A percentile compares a stretch with the other conserved stretches of the same genome.
These are phyloP conservation scores for Oryza brachyantha DNA, from an alignment of 176 grass and related monocot genomes.

Conservation along the genomic window DNA sequence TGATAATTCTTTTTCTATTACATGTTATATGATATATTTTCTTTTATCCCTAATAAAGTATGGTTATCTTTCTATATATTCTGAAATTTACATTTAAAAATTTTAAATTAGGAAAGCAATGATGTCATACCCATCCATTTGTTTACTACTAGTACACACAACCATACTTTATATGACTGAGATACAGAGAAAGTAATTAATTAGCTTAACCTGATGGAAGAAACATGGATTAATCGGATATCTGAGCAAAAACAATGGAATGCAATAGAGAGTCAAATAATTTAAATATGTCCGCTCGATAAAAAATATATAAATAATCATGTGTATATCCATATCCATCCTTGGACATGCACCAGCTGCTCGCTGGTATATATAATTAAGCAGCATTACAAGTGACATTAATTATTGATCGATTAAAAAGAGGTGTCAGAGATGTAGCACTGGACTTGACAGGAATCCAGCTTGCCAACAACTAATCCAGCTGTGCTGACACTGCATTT, in stretches of 20 bases:
- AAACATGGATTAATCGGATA: neutral
- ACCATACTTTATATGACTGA: no score
- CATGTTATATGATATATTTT: no score
- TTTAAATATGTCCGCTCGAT: neutral
- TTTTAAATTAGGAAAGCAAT: no score
- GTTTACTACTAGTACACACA: no score
- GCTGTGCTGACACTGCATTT: neutral
- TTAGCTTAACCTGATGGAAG: neutral
- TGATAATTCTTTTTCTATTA: no score
- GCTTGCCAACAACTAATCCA: slow-evolving; percentile 27
- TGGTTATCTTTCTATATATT: no score
- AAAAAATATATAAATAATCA: no score
- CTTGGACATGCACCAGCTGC: neutral
- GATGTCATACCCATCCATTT: no score
- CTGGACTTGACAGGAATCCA: neutral
- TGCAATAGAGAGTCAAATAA: neutral
- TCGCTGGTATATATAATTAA: neutral
- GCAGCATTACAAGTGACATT: neutral
- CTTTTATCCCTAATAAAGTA: no score
- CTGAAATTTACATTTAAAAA: no score
- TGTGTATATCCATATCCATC: neutral
- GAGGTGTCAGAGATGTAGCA: neutral
- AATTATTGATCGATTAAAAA: neutral
- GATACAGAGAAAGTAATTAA: no score
- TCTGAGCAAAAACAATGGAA: neutral